Evolutionary conservation across 2,329 filamentous ascomycete genomes (phyloP).

Genomic region (Mycosphaerella arachidis): DNA sequence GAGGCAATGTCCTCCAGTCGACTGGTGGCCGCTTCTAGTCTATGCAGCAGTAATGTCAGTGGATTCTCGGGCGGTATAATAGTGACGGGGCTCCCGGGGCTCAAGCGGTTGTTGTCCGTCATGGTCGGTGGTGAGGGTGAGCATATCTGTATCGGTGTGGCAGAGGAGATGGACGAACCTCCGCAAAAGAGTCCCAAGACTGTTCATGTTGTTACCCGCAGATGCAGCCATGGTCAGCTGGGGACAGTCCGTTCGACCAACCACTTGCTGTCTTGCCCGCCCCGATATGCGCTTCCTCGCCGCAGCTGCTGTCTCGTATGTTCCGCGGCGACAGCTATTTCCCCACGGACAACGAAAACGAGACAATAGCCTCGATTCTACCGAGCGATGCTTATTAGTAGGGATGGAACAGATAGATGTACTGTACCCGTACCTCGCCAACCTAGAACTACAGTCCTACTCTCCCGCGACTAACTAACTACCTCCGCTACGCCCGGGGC

Average conservation of each 20-base stretch:
- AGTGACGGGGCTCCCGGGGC: constrained; percentile 13
- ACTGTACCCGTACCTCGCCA: neutral
- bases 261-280: neutral
- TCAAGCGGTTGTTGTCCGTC: constrained; percentile 15
- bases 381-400: neutral
- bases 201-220: constrained; percentile 64
- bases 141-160: neutral
- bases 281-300: neutral
- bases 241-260: neutral
- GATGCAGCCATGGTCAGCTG: constrained; percentile 4
- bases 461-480: neutral
- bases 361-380: neutral
- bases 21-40: constrained; percentile 94
- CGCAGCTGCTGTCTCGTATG: too few relatives aligned
- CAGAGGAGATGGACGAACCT: constrained; percentile 52
- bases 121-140: constrained; percentile 4
- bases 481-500: neutral
- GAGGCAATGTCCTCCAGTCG: constrained; percentile 93
- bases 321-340: neutral
- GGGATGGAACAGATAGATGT: neutral
- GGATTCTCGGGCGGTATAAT: constrained; percentile 31
- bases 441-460: neutral
- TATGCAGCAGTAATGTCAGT: constrained; percentile 53
- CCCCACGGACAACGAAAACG: neutral
- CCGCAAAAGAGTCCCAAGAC: constrained; percentile 95